Evolutionary conservation across 2,329 filamentous ascomycete species (phyloP).

Genomic region (Metarhizium brunneum): DNA sequence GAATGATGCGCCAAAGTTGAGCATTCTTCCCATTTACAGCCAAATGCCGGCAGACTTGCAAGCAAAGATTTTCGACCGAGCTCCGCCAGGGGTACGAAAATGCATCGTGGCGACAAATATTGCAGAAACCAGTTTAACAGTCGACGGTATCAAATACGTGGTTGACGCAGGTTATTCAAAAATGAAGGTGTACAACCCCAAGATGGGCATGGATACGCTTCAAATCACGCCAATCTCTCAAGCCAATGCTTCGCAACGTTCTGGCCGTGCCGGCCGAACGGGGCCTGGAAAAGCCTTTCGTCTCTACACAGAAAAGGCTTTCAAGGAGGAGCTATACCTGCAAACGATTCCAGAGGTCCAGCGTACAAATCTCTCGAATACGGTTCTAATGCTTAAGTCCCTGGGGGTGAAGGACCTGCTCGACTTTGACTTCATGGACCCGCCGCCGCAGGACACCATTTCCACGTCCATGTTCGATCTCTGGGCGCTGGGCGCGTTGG

Average conservation of each 20-base stretch:
- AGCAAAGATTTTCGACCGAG: slow-evolving; percentile 93
- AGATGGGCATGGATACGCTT: slow-evolving; percentile 98
- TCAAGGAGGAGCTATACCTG: slow-evolving; percentile 91
- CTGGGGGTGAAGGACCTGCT: slow-evolving; percentile 88
- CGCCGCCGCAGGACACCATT: slow-evolving; percentile 94
- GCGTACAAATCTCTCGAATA: slow-evolving; percentile 90
- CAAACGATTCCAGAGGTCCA: slow-evolving; percentile 98
- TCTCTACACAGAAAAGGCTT: slow-evolving; percentile 88
- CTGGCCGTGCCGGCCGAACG: slow-evolving; percentile 86
- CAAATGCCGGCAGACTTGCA: slow-evolving; percentile 98
- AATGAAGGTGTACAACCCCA: slow-evolving; percentile 95
- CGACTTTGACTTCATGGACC: slow-evolving; percentile 99
- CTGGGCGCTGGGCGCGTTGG: slow-evolving; percentile 88
- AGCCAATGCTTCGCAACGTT: slow-evolving; percentile 87
- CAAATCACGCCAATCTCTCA: slow-evolving; percentile 97
- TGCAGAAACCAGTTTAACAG: slow-evolving; percentile 93
- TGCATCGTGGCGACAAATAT: slow-evolving; percentile 99
- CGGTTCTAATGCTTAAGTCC: slow-evolving; percentile 86
- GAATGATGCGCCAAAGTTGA: slow-evolving; percentile 90
- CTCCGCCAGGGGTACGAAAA: slow-evolving; percentile 83
- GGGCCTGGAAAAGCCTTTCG: slow-evolving; percentile 93
- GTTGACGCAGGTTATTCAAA: slow-evolving; percentile 96
- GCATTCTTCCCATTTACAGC: slow-evolving; percentile 95
- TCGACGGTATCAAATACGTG: slow-evolving; percentile 98
- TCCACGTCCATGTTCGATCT: slow-evolving; percentile 95